A percentile compares a stretch with the other conserved stretches of the same genome.
Conservation (phyloP, 257 asterid genomes). For the Rubia yunnanensis region DNA sequence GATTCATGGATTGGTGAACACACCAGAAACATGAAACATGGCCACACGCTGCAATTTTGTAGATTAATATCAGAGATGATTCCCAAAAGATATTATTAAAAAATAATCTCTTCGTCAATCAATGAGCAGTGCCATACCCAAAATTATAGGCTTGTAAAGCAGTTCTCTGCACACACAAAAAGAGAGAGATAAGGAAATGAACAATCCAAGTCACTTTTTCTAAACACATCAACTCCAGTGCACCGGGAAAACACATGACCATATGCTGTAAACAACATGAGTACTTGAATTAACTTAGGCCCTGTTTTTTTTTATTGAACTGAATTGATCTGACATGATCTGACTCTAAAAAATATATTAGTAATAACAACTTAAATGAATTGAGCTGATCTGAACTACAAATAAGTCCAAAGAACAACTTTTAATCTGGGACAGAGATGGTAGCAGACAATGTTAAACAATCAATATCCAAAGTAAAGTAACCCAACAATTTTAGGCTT, state of each 20-base stretch:
- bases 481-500: not conserved
- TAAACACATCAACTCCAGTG: not conserved
- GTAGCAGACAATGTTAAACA: not conserved
- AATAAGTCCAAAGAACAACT: not conserved
- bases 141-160: conserved; percentile 45
- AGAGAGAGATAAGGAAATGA: conserved; percentile 6
- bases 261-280: not conserved
- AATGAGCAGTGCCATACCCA: conserved; percentile 27
- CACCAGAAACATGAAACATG: conserved; percentile 58
- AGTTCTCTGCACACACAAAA: conserved; percentile 29
- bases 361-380: no score
- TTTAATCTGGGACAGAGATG: not conserved
- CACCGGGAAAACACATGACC: not conserved
- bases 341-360: no score
- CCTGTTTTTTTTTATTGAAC: not conserved
- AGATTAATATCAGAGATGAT: conserved; percentile 6
- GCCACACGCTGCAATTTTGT: conserved; percentile 40
- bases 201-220: not conserved
- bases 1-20: conserved; percentile 37
- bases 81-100: not conserved
- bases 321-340: not conserved
- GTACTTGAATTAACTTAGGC: not conserved
- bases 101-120: not conserved
- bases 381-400: no score
- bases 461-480: no score